Evolutionary conservation across 805 yeast species (phyloP), one percentile per base, ranked within the genome.

Genomic region (Helenozyma rhizophorensis): DNA sequence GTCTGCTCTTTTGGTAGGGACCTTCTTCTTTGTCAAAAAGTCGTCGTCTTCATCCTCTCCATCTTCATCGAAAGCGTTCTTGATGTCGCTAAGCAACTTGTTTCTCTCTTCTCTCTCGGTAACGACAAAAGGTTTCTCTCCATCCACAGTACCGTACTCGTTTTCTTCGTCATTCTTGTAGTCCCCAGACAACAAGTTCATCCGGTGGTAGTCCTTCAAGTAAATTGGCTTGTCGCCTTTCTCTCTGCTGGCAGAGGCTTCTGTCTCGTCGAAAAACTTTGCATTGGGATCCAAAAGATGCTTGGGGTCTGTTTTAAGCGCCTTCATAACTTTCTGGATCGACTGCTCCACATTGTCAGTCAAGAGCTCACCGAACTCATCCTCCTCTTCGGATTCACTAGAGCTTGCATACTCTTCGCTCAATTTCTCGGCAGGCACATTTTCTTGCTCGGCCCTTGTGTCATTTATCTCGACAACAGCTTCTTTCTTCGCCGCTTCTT

Each of bases 201-300:
- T 76, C 56, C 97, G 72, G 54, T 93, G 97, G 52, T 89, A 93
- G 56, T 93, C 98, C 48, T 89, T 88, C 58, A 93, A 72, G 55
- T 81, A 86, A 36, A 93, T 68, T 8, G 97, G 96, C 53, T 84
- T 85, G 22, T 45, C 56, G 25, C 45, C 46, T 14, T 35, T 37
- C 4, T 34, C 32, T 4, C 32, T 30, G 11, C 33, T 30, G 15
- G 33, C 32, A 3, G 44, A 59, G 3, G 58, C 63, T 14, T 71
- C 80, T 3, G 79, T 72, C 14, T 80, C 83, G 3, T 80, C 81
- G 57, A 84, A 90, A 51, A 93, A 93, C 50, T 70, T 76, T 9
- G 73, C 78, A 12, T 72, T 62, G n/a, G 80, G 78, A 52, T 90
- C 80, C 41, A 81, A 69, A 25, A 90, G 66, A 43, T 57, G 54